Evolutionary conservation across 2,329 filamentous ascomycete genomes (phyloP), one percentile per base, ranked within the genome.

Genomic region (Phoma sp.): DNA sequence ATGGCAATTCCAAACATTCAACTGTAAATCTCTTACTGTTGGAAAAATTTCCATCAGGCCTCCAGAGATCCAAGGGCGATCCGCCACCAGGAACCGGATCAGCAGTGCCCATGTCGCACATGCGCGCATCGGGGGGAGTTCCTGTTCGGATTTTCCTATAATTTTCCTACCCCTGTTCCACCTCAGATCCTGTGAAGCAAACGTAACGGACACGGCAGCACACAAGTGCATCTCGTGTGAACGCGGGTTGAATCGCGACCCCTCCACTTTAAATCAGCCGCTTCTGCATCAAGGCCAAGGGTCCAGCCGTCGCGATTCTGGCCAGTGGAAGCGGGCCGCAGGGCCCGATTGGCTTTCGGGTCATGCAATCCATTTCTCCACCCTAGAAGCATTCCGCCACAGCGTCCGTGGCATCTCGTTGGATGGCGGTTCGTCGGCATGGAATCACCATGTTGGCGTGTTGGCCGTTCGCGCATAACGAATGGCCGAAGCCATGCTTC

Each of bases 301-400:
- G 47, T 54, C 57, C 47, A 59, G 53, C 57, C 53, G 53, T 42
- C 45, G 29, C 20, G 43, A 32, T 30, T 10, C 40, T 47, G 37
- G 47, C 26, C 10, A 42, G 18, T 56, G 50, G 53, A 39, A 39
- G 56, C 57, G 57, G 55, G 23, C 53, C 60, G 60, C 40, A 17
- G 12, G 11, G 47, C 18, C 53, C 53, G 45, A 59, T 57, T 40
- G 32, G 32, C 34, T 21, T 18, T 20, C 30, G 28, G 12, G 18
- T 25, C 28, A 20, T 29, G 12, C 25, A n/a, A 4, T 34, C 26
- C 34, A 38, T 33, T 42, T 15, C 14, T 25, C 9, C 17, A 37
- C 34, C 33, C 33, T 48, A 17, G 25, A 12, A 20, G 15, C 30
- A 26, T 42, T 28, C 32, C 26, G 42, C 33, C 23, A 40, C 30